Base-by-base conservation (phyloP, 768 basidiomycete species). In the Coprinellus micaceus region DNA sequence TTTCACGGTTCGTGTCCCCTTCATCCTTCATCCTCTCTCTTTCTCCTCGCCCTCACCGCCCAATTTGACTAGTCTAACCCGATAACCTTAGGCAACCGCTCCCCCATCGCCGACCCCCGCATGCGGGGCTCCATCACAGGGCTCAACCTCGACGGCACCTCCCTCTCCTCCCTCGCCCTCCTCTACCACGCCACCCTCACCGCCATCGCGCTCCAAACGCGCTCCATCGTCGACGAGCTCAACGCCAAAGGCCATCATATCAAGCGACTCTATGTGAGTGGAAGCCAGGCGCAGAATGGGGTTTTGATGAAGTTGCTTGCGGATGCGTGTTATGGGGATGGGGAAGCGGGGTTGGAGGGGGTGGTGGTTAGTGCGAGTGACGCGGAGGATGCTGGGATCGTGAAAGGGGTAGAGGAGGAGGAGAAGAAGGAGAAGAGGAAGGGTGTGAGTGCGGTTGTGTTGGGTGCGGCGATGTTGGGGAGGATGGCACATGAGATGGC, bases 61-160 rank as follows among this genome's bases (percentile, higher is more conserved):
- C 13, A 37, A 5, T 33, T 21, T 25, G 9, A 11, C 41, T 1
- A n/a, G 25, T 17, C 21, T 45, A 19, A 43, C 30, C 25, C 19
- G 40, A 7, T 28, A n/a, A n/a, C 36, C 46, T 19, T 70, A 94
- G 94, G 96, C 37, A 99, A 99, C 71, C 82, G 97, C 58, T 98
- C 95, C 1, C 97, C 97, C 1, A 85, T 98, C 44, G 96, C 96
- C 2, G 97, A 99, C 68, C 80, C 91, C n/a, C 84, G 82, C 52
- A 97, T 98, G 96, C 81, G 89, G 36, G 97, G 97, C 19, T 89
- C 93, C 49, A 86, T 98, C 56, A 79, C 86, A 53, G 97, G 97
- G 28, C 81, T 98, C 45, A 80, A 87, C 46, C 83, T 98, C 46
- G 45, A 48, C 28, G 51, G 54, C 30, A 56, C 54, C 60, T 79